Evolutionary conservation across 177 flowering plant genomes (phyloP).

Genomic region (Vitis hybrid): DNA sequence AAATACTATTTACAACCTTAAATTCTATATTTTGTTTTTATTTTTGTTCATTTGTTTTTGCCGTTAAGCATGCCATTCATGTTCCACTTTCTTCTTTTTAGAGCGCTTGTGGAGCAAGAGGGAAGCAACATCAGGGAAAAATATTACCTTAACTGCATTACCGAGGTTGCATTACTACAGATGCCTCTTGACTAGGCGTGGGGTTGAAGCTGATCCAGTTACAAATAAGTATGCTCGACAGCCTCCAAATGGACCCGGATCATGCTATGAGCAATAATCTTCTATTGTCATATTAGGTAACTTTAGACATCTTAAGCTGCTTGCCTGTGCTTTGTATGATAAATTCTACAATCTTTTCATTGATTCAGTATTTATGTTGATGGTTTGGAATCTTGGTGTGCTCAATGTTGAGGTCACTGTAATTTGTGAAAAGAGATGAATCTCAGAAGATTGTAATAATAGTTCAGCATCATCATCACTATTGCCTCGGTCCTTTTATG

Average conservation of each 20-base stretch:
- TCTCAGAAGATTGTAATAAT: too few species aligned
- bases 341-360: background rate
- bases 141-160: constrained; percentile 32
- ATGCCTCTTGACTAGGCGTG: constrained; percentile 79
- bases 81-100: constrained; percentile 11
- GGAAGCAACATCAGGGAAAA: constrained; percentile 40
- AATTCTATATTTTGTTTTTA: background rate
- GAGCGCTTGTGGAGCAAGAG: constrained; percentile 86
- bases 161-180: constrained; percentile 80
- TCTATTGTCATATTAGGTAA: background rate
- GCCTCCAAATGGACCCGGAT: constrained; percentile 72
- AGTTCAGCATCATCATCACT: too few species aligned
- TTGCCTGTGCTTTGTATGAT: background rate
- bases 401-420: too few species aligned
- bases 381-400: background rate
- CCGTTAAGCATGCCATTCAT: background rate
- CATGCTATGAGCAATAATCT: constrained; percentile 74
- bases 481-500: too few species aligned
- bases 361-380: background rate
- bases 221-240: constrained; percentile 58
- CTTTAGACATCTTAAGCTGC: background rate
- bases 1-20: background rate
- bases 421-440: too few species aligned
- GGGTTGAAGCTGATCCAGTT: constrained; percentile 84
- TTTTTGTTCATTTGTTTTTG: background rate